phyloP scores from a whole-genome alignment of 2,329 filamentous ascomycete genomes.

The Pseudogymnoascus sp. region DNA sequence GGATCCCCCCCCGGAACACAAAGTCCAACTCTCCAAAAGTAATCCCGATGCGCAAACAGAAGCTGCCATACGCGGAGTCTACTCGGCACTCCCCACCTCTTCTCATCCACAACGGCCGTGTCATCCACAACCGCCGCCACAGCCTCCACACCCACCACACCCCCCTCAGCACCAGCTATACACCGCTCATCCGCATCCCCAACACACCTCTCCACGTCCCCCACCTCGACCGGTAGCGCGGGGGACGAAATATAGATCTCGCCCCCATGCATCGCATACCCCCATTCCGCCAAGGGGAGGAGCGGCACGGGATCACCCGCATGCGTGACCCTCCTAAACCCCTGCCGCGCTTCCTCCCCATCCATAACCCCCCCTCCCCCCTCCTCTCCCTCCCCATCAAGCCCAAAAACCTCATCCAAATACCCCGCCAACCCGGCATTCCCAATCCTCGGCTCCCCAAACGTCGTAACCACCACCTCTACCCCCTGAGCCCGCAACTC shows the following conservation, averaged over 20 bases:
- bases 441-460: conserved; percentile 73
- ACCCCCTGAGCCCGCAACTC: conserved; percentile 72
- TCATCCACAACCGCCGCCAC: conserved; percentile 30
- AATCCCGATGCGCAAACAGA: conserved; percentile 90
- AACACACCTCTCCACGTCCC: conserved; percentile 63
- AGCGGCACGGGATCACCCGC: conserved; percentile 80
- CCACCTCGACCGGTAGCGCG: conserved; percentile 57
- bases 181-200: conserved; percentile 68
- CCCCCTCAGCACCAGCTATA: conserved; percentile 47
- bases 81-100: conserved; percentile 29
- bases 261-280: conserved; percentile 74
- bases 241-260: conserved; percentile 79
- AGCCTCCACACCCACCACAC: background rate
- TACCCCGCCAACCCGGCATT: conserved; percentile 50
- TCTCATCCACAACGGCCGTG: conserved; percentile 41
- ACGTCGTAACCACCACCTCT: conserved; percentile 75
- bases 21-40: conserved; percentile 88
- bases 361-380: background rate
- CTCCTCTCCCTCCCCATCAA: background rate
- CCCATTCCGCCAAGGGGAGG: conserved; percentile 81
- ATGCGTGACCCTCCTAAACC: conserved; percentile 78
- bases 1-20: conserved; percentile 78
- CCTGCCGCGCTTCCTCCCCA: background rate
- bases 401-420: conserved; percentile 45
- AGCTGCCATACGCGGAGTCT: conserved; percentile 80